phyloP scores from a whole-genome alignment of 257 asterid species.

The Solanum dulcamara region DNA sequence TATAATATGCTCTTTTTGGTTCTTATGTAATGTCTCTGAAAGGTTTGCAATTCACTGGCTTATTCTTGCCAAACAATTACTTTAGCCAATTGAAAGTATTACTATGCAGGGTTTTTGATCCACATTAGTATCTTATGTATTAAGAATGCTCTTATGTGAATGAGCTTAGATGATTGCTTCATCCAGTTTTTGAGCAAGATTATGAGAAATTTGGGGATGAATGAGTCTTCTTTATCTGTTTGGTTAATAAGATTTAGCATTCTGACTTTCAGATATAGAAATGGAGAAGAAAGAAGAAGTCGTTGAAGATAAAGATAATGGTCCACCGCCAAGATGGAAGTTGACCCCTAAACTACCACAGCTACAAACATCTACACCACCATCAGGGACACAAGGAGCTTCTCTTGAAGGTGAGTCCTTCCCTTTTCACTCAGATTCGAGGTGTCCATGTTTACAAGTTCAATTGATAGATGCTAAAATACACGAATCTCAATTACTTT shows the following conservation, averaged over 20 bases:
- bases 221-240: background rate
- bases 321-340: slow-evolving; percentile 75
- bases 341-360: slow-evolving; percentile 20
- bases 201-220: background rate
- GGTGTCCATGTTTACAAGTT: background rate
- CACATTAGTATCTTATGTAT: background rate
- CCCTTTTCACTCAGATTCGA: background rate
- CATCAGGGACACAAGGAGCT: slow-evolving; percentile 19
- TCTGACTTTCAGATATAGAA: slow-evolving; percentile 20
- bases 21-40: background rate
- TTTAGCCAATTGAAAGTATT: background rate
- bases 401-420: slow-evolving; percentile 29
- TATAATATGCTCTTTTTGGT: background rate
- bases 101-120: background rate
- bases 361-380: slow-evolving; percentile 25
- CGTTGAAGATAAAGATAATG: slow-evolving; percentile 31
- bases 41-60: background rate
- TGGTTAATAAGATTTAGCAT: slow-evolving; percentile 9
- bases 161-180: background rate
- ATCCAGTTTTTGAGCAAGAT: background rate
- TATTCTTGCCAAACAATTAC: background rate
- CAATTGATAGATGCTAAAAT: background rate
- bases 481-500: background rate
- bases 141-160: background rate
- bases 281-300: slow-evolving; percentile 29